These are phyloP conservation scores for Lomentospora prolificans DNA, from an alignment of 2,329 filamentous ascomycete species.

Conservation along the genomic window DNA sequence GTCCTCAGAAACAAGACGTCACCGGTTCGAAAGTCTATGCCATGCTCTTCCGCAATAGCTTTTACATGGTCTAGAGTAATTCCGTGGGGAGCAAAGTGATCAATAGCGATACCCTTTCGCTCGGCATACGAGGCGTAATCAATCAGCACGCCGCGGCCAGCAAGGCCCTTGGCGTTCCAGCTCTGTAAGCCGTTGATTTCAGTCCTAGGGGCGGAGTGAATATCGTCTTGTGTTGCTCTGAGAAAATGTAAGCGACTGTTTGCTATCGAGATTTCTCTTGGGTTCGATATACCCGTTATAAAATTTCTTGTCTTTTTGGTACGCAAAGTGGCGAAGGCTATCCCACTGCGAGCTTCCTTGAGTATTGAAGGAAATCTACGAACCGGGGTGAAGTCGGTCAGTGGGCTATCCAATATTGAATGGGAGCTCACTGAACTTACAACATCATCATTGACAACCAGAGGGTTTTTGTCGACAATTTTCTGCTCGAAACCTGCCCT, in stretches of 20 bases:
- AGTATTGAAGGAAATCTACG: conserved; percentile 13
- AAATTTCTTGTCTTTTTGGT: conserved; percentile 24
- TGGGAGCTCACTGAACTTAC: conserved; percentile 4
- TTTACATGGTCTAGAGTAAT: conserved; percentile 34
- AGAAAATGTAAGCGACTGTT: neutral
- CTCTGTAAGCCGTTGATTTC: conserved; percentile 10
- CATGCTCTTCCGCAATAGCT: conserved; percentile 31
- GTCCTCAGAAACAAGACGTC: conserved; percentile 49
- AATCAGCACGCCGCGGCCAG: conserved; percentile 11
- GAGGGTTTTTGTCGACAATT: conserved; percentile 11
- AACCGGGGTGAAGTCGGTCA: neutral
- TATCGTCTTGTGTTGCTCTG: conserved; percentile 3
- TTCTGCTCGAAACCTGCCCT: conserved; percentile 12
- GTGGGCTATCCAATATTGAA: neutral
- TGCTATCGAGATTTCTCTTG: neutral
- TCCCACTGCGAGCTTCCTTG: conserved; percentile 18
- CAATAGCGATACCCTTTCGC: neutral
- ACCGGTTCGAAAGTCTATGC: conserved; percentile 32
- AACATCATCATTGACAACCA: conserved; percentile 13
- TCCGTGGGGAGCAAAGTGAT: conserved; percentile 13
- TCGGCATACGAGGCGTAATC: conserved; percentile 8
- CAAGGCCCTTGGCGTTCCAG: conserved; percentile 15
- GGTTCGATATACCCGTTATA: conserved; percentile 17
- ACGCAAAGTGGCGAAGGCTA: conserved; percentile 26
- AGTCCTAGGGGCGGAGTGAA: conserved; percentile 3